A percentile compares a stretch with the other conserved stretches of the same genome.
Evolutionary conservation across 352 stramenopile species (phyloP).

Genomic region (Pythium aquatile): DNA sequence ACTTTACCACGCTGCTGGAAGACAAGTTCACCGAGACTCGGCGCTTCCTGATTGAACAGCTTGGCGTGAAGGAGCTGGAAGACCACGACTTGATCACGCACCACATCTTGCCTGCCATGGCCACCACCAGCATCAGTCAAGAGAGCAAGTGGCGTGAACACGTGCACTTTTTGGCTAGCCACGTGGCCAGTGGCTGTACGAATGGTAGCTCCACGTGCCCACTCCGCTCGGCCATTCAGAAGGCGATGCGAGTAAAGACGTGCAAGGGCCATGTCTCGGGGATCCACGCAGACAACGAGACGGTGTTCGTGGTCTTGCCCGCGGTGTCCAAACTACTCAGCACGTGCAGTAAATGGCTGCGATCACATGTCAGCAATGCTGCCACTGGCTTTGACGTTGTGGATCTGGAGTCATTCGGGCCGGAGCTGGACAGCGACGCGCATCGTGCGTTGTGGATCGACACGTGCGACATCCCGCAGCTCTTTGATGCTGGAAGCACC

Average conservation of each 20-base stretch:
- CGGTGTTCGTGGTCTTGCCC: conserved; percentile 17
- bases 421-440: conserved; percentile 13
- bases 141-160: conserved; percentile 10
- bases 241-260: conserved; percentile 22
- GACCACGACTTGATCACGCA: conserved; percentile 72
- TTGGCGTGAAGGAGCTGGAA: conserved; percentile 60
- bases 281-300: not conserved
- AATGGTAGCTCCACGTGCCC: conserved; percentile 9
- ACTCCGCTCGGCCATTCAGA: conserved; percentile 6
- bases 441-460: conserved; percentile 44
- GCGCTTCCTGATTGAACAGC: conserved; percentile 49
- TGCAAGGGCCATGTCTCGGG: conserved; percentile 10
- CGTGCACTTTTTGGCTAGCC: conserved; percentile 20
- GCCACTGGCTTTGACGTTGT: conserved; percentile 14
- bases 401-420: conserved; percentile 4
- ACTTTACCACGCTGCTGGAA: conserved; percentile 34
- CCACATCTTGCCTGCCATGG: conserved; percentile 56
- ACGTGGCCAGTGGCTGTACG: conserved; percentile 3
- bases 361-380: not conserved
- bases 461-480: conserved; percentile 35
- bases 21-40: conserved; percentile 27
- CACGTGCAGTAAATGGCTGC: conserved; percentile 6
- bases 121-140: not conserved
- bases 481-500: conserved; percentile 34
- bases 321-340: conserved; percentile 5